A percentile compares a stretch with the other conserved stretches of the same genome.
These are phyloP conservation scores for Xylaria telfairii DNA, from an alignment of 495 filamentous ascomycete species.

Conservation along the genomic window DNA sequence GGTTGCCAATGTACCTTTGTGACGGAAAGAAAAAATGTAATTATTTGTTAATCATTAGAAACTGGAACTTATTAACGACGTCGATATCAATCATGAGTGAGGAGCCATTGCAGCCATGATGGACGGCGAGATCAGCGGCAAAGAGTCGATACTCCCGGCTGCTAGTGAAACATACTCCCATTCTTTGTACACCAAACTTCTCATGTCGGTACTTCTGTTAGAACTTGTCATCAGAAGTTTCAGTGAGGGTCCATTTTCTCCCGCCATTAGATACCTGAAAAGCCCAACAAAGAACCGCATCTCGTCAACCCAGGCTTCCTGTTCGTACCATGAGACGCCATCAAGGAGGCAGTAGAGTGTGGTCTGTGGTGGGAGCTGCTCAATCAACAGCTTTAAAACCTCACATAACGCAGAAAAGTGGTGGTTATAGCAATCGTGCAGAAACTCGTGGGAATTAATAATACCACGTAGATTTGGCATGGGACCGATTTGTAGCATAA, in stretches of 20 bases:
- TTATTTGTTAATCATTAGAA: too few relatives aligned
- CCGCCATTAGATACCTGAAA: background rate
- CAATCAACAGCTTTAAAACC: background rate
- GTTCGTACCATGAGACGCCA: constrained; percentile 1
- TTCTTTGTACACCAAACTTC: background rate
- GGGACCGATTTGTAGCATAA: background rate
- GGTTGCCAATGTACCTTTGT: too few relatives aligned
- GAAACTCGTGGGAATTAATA: background rate
- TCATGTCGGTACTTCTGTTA: background rate
- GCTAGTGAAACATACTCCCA: background rate
- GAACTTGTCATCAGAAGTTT: background rate
- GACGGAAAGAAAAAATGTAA: too few relatives aligned
- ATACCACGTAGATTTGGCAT: background rate
- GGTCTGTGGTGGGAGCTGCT: background rate
- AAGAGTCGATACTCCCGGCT: background rate
- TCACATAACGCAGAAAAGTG: background rate
- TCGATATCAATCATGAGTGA: too few relatives aligned
- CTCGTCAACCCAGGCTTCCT: background rate
- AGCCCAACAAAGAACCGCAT: background rate
- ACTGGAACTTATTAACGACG: too few relatives aligned
- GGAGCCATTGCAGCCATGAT: background rate
- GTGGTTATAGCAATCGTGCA: background rate
- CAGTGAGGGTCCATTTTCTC: background rate
- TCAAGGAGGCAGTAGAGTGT: constrained; percentile 6
- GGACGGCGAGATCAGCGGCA: background rate